Evolutionary conservation across 176 grass and related monocot genomes (phyloP).

Genomic region (Poa annua): DNA sequence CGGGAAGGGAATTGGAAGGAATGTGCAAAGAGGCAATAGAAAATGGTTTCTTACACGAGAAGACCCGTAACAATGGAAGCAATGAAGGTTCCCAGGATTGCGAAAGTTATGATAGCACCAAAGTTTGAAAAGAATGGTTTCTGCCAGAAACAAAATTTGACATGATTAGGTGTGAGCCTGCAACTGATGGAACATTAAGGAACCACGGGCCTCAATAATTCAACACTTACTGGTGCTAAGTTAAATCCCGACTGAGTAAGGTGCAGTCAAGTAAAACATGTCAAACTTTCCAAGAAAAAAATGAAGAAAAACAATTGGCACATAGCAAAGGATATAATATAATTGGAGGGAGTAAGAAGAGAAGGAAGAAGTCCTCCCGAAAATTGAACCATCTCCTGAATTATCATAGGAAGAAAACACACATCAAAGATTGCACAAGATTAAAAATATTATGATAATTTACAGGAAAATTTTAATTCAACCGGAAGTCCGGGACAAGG

Average conservation of each 20-base stretch:
- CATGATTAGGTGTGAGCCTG: conserved; percentile 18
- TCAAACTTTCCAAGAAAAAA: conserved; percentile 16
- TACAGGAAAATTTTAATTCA: background rate
- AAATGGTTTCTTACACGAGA: conserved; percentile 73
- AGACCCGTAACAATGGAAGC: conserved; percentile 80
- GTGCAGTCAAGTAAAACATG: conserved; percentile 74
- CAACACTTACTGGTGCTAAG: conserved; percentile 76
- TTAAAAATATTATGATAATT: conserved; percentile 14
- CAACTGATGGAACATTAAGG: background rate
- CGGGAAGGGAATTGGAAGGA: conserved; percentile 12
- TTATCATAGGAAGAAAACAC: conserved; percentile 28
- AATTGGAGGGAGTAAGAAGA: conserved; percentile 93
- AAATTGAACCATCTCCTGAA: conserved; percentile 97
- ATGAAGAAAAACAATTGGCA: conserved; percentile 39
- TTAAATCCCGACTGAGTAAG: conserved; percentile 86
- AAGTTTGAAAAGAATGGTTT: conserved; percentile 98
- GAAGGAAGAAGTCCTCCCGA: conserved; percentile 93
- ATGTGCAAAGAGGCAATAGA: conserved; percentile 18
- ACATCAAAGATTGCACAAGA: conserved; percentile 22
- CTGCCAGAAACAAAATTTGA: conserved; percentile 45
- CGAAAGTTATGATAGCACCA: conserved; percentile 92
- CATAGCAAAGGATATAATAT: conserved; percentile 92
- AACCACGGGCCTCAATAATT: conserved; percentile 22
- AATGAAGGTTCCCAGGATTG: conserved; percentile 91
- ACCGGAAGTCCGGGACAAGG: background rate